Base-by-base conservation (phyloP, 1,139 yeast genomes). In the Geotrichum europaeum region DNA sequence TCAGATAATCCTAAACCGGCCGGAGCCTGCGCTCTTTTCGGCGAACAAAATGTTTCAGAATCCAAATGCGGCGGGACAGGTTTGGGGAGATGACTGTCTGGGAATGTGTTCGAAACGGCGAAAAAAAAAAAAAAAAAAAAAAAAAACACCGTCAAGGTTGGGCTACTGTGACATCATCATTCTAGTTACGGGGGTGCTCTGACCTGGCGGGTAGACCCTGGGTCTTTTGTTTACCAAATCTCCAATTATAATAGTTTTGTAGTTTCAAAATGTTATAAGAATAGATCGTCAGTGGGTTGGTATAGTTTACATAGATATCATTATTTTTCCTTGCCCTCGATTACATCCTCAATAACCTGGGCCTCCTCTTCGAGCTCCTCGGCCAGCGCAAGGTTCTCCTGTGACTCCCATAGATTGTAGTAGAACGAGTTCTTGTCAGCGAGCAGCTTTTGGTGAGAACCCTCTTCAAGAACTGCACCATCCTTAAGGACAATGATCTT, bases 401-500 rank as follows among this genome's bases (percentile, higher is more conserved):
- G 99, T 57, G 96, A 89, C 68, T 86, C 82, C 99, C 99, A 94
- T 70, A 94, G 79, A 63, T 84, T 85, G 20, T 83, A 79, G 73
- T 94, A 94, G 60, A 92, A 77, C 0, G 95, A 84, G 10, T 75
- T 76, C 0, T 78, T 77, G 52, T 78, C 76, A 24, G 73, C 75
- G 61, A 94, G 73, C 53, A 95, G 79, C 36, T 78, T 79, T 43
- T 75, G 73, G 72, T 94, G 99, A 0, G 85, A 82, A 25, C 99
- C 99, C 74, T 90, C 94, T 72, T 95, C 99, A 57, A 81, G 84
- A 4, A 94, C 96, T 4, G 73, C 62, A 7, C 99, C 99, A 62
- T 83, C 81, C 62, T 85, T 82, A 64, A 94, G 78, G 1, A 94
- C 98, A 66, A 94, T 89, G 68, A 94, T 94, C 77, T 89, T 89